Percentiles rank a stretch among this genome's conserved stretches.
Conservation (phyloP, 345 rosid genomes). For the Murraya koenigii region DNA sequence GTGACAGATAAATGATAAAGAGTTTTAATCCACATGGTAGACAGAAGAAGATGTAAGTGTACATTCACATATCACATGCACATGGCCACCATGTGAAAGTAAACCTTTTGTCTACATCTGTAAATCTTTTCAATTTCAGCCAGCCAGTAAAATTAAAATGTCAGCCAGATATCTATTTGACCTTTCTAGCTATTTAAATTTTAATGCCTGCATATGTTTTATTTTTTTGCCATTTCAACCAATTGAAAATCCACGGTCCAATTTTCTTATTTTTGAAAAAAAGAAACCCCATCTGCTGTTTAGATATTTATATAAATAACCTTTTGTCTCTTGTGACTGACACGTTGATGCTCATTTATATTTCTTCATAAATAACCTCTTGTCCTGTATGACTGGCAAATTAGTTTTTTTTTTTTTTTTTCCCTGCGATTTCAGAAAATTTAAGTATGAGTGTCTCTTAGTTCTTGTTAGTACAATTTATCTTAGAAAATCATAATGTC, state of each 20-base stretch:
- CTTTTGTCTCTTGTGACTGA: no score
- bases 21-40: slow-evolving; percentile 63
- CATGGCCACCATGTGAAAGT: slow-evolving; percentile 46
- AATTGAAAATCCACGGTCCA: no score
- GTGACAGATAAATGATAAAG: slow-evolving; percentile 51
- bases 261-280: background rate
- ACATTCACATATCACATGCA: slow-evolving; percentile 45
- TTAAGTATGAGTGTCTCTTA: background rate
- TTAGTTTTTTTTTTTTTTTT: background rate
- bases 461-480: background rate
- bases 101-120: slow-evolving; percentile 23
- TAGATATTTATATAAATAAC: no score
- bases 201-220: background rate
- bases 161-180: slow-evolving; percentile 2
- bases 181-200: background rate
- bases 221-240: background rate
- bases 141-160: background rate
- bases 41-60: slow-evolving; percentile 35
- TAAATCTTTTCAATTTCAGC: slow-evolving; percentile 13
- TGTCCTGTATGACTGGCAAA: background rate
- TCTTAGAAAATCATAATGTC: background rate
- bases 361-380: background rate
- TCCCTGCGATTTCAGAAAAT: background rate
- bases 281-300: no score
- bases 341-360: background rate